Conservation (phyloP, 2,329 filamentous ascomycete species). For the Nemania diffusa region DNA sequence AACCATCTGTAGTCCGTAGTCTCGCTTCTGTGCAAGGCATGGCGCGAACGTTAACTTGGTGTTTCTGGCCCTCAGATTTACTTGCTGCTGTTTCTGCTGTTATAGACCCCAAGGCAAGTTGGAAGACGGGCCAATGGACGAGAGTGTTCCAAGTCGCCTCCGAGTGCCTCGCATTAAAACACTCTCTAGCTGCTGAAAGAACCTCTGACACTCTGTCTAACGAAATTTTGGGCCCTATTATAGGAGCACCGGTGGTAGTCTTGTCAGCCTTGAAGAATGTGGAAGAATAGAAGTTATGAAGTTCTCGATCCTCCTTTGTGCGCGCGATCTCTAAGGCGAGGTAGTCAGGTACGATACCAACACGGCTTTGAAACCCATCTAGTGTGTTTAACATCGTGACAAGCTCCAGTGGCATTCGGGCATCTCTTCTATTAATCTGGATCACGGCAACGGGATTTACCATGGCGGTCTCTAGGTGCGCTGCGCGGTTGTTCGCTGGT, state of each 20-base stretch:
- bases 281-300: not conserved
- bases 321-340: too few relatives aligned
- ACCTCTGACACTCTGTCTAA: not conserved
- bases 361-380: not conserved
- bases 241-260: too few relatives aligned
- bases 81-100: not conserved
- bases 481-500: not conserved
- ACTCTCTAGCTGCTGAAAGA: not conserved
- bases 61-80: not conserved
- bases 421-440: not conserved
- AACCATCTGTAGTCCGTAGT: not conserved
- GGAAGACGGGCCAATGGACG: not conserved
- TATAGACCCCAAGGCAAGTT: not conserved
- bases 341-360: not conserved
- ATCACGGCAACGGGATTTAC: not conserved
- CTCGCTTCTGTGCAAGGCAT: constrained; percentile 11
- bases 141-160: not conserved
- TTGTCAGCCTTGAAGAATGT: too few relatives aligned
- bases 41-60: not conserved
- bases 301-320: too few relatives aligned
- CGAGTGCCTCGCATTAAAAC: not conserved
- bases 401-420: not conserved
- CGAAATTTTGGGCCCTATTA: not conserved
- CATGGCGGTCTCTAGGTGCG: not conserved
- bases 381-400: not conserved